Evolutionary conservation across 2,329 filamentous ascomycete species (phyloP).

Genomic region (Sporothrix pseudoabietina): DNA sequence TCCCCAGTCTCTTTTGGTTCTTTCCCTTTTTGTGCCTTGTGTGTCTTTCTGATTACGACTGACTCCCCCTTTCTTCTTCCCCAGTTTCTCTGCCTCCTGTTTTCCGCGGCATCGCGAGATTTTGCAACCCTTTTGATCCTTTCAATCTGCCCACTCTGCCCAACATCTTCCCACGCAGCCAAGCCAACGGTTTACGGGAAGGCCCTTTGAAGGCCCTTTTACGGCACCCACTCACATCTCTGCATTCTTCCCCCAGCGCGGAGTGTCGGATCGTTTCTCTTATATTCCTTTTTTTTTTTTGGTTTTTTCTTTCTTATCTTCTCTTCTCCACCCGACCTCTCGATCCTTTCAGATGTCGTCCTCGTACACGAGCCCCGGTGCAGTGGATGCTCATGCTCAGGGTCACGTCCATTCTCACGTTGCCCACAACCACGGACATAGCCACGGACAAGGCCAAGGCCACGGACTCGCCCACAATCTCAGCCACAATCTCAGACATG

Average conservation of each 20-base stretch:
- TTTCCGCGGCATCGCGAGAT: constrained; percentile 22
- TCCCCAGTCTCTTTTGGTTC: neutral
- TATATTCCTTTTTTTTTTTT: neutral
- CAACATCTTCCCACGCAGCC: neutral
- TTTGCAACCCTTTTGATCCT: neutral
- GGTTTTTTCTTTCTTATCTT: too few relatives aligned
- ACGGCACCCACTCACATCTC: neutral
- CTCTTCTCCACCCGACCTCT: neutral
- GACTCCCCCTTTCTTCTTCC: neutral
- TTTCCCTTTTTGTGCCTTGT: neutral
- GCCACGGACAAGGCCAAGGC: neutral
- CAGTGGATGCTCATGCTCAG: neutral
- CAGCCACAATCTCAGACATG: constrained; percentile 8
- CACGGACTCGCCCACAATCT: constrained; percentile 5
- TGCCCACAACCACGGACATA: neutral
- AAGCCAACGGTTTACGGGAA: neutral
- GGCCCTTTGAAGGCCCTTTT: neutral
- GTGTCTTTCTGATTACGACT: too few relatives aligned
- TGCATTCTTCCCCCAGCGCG: neutral
- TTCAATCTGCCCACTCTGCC: neutral
- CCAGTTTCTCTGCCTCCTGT: constrained; percentile 14
- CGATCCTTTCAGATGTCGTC: constrained; percentile 10
- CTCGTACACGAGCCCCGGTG: constrained; percentile 14
- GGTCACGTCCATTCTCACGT: neutral
- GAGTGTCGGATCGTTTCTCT: constrained; percentile 1